Percentiles rank a stretch among this genome's conserved stretches.
Evolutionary conservation across 768 basidiomycete genomes (phyloP).

Genomic region (Trametes gibbosa): DNA sequence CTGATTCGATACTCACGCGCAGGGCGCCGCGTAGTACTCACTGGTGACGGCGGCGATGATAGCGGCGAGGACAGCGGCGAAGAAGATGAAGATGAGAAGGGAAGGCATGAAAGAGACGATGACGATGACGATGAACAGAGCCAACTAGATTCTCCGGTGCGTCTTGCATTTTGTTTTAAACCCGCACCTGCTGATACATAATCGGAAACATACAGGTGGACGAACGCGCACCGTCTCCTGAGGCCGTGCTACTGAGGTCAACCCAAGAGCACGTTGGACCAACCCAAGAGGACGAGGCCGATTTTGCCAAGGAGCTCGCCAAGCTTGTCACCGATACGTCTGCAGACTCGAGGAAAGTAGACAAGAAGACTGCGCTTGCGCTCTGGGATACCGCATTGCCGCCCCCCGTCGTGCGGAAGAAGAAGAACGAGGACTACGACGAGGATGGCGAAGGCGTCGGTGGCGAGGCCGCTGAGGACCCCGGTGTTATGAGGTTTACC

Average conservation of each 20-base stretch:
- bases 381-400: slow-evolving; percentile 89
- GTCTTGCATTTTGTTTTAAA: slow-evolving; percentile 16
- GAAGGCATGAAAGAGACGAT: slow-evolving; percentile 47
- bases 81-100: slow-evolving; percentile 44
- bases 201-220: slow-evolving; percentile 40
- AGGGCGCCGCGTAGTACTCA: slow-evolving; percentile 7
- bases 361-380: slow-evolving; percentile 81
- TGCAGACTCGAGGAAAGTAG: slow-evolving; percentile 77
- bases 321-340: slow-evolving; percentile 92
- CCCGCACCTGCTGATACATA: neutral
- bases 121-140: slow-evolving; percentile 66
- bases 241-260: slow-evolving; percentile 71
- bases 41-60: slow-evolving; percentile 40
- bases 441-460: slow-evolving; percentile 36
- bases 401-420: slow-evolving; percentile 63
- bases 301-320: slow-evolving; percentile 93
- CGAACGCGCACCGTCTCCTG: slow-evolving; percentile 79
- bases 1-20: slow-evolving; percentile 19
- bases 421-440: slow-evolving; percentile 57
- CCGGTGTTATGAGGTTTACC: slow-evolving; percentile 82
- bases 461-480: slow-evolving; percentile 29
- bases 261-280: slow-evolving; percentile 75
- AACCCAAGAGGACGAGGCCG: slow-evolving; percentile 85
- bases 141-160: slow-evolving; percentile 53
- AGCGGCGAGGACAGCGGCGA: slow-evolving; percentile 67